Percentiles rank a stretch among this genome's conserved stretches.
Evolutionary conservation across 1,139 yeast genomes (phyloP).

Genomic region (Saccharomyces hybrid): DNA sequence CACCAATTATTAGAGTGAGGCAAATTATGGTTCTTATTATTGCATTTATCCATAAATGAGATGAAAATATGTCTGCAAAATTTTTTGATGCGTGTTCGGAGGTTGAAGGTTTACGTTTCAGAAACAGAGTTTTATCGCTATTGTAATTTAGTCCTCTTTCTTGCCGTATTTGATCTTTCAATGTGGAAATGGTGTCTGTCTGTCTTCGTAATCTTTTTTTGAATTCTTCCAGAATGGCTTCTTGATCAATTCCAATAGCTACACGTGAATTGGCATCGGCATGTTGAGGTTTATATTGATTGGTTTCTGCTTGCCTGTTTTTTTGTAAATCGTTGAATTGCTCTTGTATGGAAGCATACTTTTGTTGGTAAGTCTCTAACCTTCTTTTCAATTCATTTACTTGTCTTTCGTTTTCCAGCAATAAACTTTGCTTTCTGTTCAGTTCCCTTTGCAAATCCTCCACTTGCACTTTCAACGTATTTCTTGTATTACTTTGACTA

Average conservation of each 20-base stretch:
- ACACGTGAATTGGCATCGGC: background rate
- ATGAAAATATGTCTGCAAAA: background rate
- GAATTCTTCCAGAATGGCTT: conserved; percentile 26
- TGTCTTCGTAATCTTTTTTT: conserved; percentile 27
- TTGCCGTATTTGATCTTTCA: conserved; percentile 12
- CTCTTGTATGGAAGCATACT: conserved; percentile 15
- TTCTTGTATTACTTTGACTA: background rate
- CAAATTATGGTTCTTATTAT: background rate
- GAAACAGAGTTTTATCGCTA: background rate
- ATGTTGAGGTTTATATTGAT: background rate
- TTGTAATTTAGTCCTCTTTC: background rate
- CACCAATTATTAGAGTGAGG: background rate
- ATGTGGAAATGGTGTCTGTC: conserved; percentile 17
- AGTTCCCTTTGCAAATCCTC: conserved; percentile 2
- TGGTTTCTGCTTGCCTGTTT: conserved; percentile 5
- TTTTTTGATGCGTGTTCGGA: background rate
- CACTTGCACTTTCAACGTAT: conserved; percentile 1
- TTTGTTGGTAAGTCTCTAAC: background rate
- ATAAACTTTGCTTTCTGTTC: background rate
- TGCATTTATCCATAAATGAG: background rate
- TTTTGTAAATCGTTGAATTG: conserved; percentile 14
- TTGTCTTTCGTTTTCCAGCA: conserved; percentile 2
- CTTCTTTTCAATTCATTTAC: background rate
- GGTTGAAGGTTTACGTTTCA: background rate
- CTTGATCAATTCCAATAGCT: conserved; percentile 13